Evolutionary conservation across 768 basidiomycete species (phyloP).

Genomic region (Leucosporidium creatinivorum): DNA sequence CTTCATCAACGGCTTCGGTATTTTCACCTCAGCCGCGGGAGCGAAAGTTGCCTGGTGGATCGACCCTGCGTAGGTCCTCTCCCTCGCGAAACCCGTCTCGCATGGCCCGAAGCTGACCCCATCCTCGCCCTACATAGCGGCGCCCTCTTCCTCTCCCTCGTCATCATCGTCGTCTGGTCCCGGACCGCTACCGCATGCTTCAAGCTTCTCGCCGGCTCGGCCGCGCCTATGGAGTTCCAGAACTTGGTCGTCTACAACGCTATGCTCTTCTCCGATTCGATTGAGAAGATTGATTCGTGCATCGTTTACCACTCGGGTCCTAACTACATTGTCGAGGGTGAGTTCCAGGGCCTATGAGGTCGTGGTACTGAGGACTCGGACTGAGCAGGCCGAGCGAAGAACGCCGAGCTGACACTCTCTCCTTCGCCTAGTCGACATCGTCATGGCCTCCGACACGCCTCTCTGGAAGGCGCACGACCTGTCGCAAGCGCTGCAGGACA

Average conservation of each 20-base stretch:
- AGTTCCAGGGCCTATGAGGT: neutral
- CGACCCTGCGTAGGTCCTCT: constrained; percentile 38
- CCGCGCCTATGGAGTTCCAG: constrained; percentile 77
- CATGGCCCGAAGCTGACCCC: constrained; percentile 53
- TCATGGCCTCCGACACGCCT: constrained; percentile 80
- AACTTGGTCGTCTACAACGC: constrained; percentile 90
- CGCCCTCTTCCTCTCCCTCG: constrained; percentile 37
- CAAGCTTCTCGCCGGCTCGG: constrained; percentile 78
- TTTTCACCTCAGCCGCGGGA: constrained; percentile 33
- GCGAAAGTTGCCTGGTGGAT: constrained; percentile 45
- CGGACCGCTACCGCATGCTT: constrained; percentile 74
- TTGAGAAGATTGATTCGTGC: constrained; percentile 81
- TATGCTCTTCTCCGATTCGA: constrained; percentile 77
- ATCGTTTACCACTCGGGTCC: constrained; percentile 69
- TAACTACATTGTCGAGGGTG: constrained; percentile 68
- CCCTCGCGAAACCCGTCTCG: constrained; percentile 54
- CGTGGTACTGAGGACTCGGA: no score
- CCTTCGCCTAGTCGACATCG: constrained; percentile 56
- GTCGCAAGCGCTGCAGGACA: constrained; percentile 42
- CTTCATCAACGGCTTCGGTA: constrained; percentile 18
- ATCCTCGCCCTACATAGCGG: neutral
- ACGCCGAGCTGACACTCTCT: neutral
- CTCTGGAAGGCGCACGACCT: constrained; percentile 56
- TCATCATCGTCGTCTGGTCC: constrained; percentile 64
- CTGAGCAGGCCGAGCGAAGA: neutral